Evolutionary conservation across 1,284 basidiomycete genomes (phyloP).

Genomic region (Cutaneotrichosporon cavernicola): DNA sequence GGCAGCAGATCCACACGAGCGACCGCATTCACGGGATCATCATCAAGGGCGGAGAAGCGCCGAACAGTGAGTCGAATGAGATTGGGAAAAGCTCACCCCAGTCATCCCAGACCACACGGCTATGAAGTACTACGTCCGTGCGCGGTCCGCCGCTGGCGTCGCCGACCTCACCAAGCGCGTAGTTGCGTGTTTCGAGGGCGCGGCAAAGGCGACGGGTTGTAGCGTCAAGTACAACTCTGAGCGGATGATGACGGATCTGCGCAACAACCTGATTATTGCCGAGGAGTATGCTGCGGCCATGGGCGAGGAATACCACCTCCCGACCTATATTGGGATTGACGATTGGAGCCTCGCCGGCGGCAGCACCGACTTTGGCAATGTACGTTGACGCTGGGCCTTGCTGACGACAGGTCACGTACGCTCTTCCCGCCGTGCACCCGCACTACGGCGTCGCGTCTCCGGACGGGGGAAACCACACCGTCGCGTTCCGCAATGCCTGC

Average conservation of each 20-base stretch:
- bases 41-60: conserved; percentile 62
- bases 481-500: conserved; percentile 29
- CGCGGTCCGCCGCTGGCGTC: conserved; percentile 63
- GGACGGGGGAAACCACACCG: conserved; percentile 34
- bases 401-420: conserved; percentile 23
- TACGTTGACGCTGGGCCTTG: background rate
- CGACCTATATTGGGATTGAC: conserved; percentile 11
- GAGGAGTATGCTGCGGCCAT: conserved; percentile 21
- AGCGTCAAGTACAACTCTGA: conserved; percentile 57
- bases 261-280: conserved; percentile 33
- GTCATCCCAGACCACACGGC: conserved; percentile 74
- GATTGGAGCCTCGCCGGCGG: conserved; percentile 15
- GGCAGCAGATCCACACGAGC: conserved; percentile 60
- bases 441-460: conserved; percentile 26
- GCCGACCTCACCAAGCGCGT: conserved; percentile 59
- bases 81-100: conserved; percentile 10
- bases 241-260: conserved; percentile 60
- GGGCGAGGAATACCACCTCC: conserved; percentile 9
- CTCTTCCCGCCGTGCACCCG: conserved; percentile 32
- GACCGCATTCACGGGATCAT: conserved; percentile 27
- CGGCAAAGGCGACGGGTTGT: conserved; percentile 68
- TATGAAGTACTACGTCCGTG: conserved; percentile 67
- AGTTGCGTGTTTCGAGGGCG: conserved; percentile 63
- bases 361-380: conserved; percentile 27
- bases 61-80: conserved; percentile 34